These are phyloP conservation scores for Scutellaria minor DNA, from an alignment of 257 asterid genomes.

Conservation along the genomic window DNA sequence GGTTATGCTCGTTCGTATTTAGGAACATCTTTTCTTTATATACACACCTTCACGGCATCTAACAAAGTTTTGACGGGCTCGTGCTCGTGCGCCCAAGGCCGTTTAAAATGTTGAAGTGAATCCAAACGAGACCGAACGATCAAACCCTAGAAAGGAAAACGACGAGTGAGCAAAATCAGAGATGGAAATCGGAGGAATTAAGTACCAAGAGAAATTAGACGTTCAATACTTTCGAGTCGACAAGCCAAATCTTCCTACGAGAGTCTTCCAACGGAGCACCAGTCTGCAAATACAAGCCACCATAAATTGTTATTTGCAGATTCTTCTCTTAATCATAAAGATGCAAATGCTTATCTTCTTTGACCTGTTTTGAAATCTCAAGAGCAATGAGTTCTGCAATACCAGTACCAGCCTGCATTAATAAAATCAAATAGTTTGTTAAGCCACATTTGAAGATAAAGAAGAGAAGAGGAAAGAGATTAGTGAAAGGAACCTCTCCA, in stretches of 20 bases:
- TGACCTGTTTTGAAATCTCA: slow-evolving; percentile 90
- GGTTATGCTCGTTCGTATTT: background rate
- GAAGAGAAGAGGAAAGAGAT: background rate
- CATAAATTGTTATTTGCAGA: slow-evolving; percentile 13
- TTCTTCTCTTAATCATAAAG: background rate
- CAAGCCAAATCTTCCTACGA: slow-evolving; percentile 89
- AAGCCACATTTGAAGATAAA: background rate
- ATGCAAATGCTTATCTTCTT: slow-evolving; percentile 18
- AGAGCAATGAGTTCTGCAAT: slow-evolving; percentile 95
- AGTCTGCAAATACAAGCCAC: slow-evolving; percentile 52
- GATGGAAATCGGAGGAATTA: background rate
- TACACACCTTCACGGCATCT: slow-evolving; percentile 81
- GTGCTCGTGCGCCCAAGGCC: slow-evolving; percentile 92
- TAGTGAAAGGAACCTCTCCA: slow-evolving; percentile 62
- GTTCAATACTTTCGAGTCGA: slow-evolving; percentile 59
- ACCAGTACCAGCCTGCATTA: slow-evolving; percentile 92
- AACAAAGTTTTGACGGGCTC: slow-evolving; percentile 61
- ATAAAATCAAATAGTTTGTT: slow-evolving; percentile 1
- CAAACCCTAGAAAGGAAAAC: slow-evolving; percentile 58
- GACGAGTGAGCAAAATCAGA: background rate
- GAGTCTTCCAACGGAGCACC: slow-evolving; percentile 81
- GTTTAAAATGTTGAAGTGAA: slow-evolving; percentile 83
- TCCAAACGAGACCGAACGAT: slow-evolving; percentile 74
- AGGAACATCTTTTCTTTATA: background rate
- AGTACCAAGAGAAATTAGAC: background rate